Conservation (phyloP, 441 rosid genomes). For the Adansonia rubrostipa region DNA sequence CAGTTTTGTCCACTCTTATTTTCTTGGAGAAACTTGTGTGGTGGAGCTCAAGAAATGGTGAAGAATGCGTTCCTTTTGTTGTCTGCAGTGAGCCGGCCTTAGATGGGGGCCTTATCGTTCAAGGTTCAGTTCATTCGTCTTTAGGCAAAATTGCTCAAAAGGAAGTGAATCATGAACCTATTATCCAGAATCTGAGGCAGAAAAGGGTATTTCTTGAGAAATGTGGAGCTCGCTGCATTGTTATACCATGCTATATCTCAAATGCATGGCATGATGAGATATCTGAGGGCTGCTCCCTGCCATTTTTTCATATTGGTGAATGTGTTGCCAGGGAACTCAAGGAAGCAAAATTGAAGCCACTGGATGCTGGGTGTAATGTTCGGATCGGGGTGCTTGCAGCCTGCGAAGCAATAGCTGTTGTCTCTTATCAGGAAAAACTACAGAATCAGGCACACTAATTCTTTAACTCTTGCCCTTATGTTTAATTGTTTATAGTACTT, state of each 20-base stretch:
- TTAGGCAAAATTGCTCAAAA: background rate
- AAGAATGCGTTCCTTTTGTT: slow-evolving; percentile 51
- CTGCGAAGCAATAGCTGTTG: slow-evolving; percentile 32
- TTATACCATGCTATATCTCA: slow-evolving; percentile 55
- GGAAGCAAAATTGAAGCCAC: slow-evolving; percentile 60
- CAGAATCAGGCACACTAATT: slow-evolving; percentile 45
- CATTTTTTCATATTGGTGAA: slow-evolving; percentile 54
- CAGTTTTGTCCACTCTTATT: slow-evolving; percentile 52
- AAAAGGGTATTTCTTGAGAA: slow-evolving; percentile 59
- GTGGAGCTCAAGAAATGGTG: slow-evolving; percentile 50
- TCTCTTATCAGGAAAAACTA: slow-evolving; percentile 51
- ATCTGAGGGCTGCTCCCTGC: slow-evolving; percentile 47
- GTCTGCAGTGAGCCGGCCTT: slow-evolving; percentile 52
- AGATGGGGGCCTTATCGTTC: slow-evolving; percentile 21
- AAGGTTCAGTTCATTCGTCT: slow-evolving; percentile 21
- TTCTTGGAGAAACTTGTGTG: slow-evolving; percentile 57
- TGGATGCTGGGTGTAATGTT: slow-evolving; percentile 49
- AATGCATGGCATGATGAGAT: slow-evolving; percentile 51
- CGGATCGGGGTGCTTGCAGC: slow-evolving; percentile 53
- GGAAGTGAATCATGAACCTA: slow-evolving; percentile 19
- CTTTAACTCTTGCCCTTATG: slow-evolving; percentile 1
- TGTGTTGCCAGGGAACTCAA: slow-evolving; percentile 62
- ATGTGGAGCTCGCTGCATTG: slow-evolving; percentile 60
- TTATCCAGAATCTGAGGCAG: slow-evolving; percentile 41
- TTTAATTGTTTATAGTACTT: background rate